A percentile compares a stretch with the other conserved stretches of the same genome.
Conservation (phyloP, 2,329 filamentous ascomycete species). For the Talaromyces sp. region DNA sequence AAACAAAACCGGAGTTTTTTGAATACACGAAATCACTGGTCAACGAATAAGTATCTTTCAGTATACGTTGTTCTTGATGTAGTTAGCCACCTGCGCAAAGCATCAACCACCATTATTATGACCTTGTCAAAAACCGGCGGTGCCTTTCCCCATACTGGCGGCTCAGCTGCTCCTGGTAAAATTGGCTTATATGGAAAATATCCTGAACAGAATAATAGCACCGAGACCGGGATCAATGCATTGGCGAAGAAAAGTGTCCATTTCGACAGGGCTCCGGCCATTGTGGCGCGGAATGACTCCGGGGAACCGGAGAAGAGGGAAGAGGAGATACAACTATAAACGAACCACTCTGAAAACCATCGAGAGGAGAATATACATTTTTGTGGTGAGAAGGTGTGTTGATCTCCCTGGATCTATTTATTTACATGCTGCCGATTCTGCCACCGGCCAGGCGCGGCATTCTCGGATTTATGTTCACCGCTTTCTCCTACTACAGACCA, state of each 20-base stretch:
- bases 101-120: constrained; percentile 97
- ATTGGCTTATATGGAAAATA: constrained; percentile 99
- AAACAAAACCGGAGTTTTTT: constrained; percentile 73
- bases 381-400: not conserved
- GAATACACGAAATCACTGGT: constrained; percentile 88
- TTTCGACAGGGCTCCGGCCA: constrained; percentile 22
- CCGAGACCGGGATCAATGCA: constrained; percentile 69
- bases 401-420: not conserved
- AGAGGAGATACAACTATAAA: not conserved
- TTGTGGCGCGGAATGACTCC: not conserved
- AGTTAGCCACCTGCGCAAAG: constrained; percentile 68
- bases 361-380: not conserved
- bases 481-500: not conserved
- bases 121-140: constrained; percentile 78
- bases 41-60: constrained; percentile 8
- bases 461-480: not conserved
- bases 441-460: not conserved
- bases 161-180: constrained; percentile 75
- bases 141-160: constrained; percentile 55
- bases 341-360: not conserved
- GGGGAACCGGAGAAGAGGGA: not conserved
- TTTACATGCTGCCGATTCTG: constrained; percentile 7
- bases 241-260: constrained; percentile 64
- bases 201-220: constrained; percentile 75
- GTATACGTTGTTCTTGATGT: not conserved